Conservation (phyloP, 305 asterid genomes). For the Rubia tinctorum region DNA sequence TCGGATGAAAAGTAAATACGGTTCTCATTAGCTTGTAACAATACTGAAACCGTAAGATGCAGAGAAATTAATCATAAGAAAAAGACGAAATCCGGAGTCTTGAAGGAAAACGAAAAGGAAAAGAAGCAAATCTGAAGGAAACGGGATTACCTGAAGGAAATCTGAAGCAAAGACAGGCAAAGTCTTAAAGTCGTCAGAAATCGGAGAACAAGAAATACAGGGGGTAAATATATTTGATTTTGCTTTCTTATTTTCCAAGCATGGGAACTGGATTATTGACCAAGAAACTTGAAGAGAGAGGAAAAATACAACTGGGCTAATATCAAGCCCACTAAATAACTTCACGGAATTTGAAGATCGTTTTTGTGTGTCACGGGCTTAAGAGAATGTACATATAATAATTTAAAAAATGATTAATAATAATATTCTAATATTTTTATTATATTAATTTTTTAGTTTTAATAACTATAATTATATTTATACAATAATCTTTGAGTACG, state of each 20-base stretch:
- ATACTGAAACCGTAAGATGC: not conserved
- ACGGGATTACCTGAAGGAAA: not conserved
- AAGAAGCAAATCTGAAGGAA: not conserved
- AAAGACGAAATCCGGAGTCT: not conserved
- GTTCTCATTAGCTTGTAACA: not conserved
- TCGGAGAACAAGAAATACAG: not conserved
- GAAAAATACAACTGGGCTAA: not conserved
- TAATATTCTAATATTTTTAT: too few relatives aligned
- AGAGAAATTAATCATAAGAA: not conserved
- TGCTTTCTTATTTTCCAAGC: not conserved
- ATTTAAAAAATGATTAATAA: too few relatives aligned
- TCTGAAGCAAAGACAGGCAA: not conserved
- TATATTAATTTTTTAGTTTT: too few relatives aligned
- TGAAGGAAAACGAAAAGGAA: not conserved
- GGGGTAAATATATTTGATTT: not conserved
- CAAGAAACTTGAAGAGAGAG: not conserved
- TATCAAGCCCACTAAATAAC: not conserved
- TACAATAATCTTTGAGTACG: too few relatives aligned
- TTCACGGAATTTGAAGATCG: not conserved
- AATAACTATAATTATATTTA: too few relatives aligned
- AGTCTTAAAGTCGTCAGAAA: not conserved
- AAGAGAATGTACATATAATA: too few relatives aligned
- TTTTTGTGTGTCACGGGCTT: not conserved
- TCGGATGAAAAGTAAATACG: not conserved
- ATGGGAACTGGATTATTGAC: not conserved